Evolutionary conservation across 192 early-diverging fungal species (phyloP), one percentile per base, ranked within the genome.

Genomic region (Funneliformis mosseae): DNA sequence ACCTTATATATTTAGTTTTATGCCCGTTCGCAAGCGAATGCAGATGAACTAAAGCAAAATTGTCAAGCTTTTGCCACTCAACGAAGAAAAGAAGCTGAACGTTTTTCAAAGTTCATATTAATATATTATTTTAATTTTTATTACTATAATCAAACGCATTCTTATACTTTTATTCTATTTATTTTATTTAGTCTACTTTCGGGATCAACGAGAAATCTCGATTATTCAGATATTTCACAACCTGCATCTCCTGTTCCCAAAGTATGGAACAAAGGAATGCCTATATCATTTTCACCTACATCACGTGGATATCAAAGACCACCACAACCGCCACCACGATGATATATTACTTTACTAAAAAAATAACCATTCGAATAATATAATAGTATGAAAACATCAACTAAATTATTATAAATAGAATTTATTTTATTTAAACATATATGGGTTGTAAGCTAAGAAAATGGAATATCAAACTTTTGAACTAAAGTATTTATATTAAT

Each of bases 1-100:
- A n/a, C n/a, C n/a, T 42, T 70, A 8, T 73, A 50, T 48, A 66
- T 79, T 4, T 80, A 92, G 85, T 95, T 95, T 81, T 95, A 94
- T 77, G 85, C 82, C 18, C 25, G 21, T 39, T 76, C 27, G 6
- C 50, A 60, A 60, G 33, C 16, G 2, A 50, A 48, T 5, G 12
- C 61, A 10, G 23, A 21, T 38, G 55, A 76, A 61, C 38, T 23
- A 10, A 76, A 76, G 33, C 55, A 76, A 28, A 50, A 50, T 59
- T 76, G 74, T 60, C 23, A 76, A 41, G 28, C n/a, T 8, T 76
- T 76, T 60, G 38, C 48, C 11, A 4, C 8, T 8, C 16, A 23
- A 21, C 74, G 74, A 9, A 48, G 39, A 9, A 45, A 60, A 55
- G 42, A 76, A 55, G 46, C 41, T 12, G 23, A 76, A 27, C 23